Conservation (phyloP, 345 rosid species). For the Arabidopsis suecica region DNA sequence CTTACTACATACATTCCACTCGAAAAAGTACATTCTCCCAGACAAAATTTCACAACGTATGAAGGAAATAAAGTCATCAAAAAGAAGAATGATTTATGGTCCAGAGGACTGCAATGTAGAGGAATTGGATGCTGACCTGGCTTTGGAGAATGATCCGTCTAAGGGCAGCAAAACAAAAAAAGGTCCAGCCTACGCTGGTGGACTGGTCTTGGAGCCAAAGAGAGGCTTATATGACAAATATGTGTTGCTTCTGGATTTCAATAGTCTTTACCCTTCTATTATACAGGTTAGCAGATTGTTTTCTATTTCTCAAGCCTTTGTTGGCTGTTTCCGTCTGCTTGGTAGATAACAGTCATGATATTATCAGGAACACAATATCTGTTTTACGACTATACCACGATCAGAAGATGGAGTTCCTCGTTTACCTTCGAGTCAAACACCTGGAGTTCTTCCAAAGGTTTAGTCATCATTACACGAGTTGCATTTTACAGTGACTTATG, state of each 20-base stretch:
- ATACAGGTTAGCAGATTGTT: constrained; percentile 73
- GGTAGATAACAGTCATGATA: constrained; percentile 20
- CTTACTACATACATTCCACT: constrained; percentile 88
- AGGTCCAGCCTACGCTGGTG: constrained; percentile 95
- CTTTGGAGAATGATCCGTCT: constrained; percentile 53
- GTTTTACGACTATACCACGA: constrained; percentile 94
- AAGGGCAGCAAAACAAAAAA: constrained; percentile 68
- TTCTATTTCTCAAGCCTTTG: constrained; percentile 20
- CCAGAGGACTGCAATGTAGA: constrained; percentile 52
- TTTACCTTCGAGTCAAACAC: constrained; percentile 70
- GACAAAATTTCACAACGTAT: constrained; percentile 69
- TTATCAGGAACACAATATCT: constrained; percentile 90
- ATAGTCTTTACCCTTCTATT: constrained; percentile 98
- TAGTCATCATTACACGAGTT: constrained; percentile 20
- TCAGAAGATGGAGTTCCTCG: constrained; percentile 76
- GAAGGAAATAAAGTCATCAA: constrained; percentile 63
- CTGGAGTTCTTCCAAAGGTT: constrained; percentile 97
- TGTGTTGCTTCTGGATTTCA: constrained; percentile 93
- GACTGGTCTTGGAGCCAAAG: constrained; percentile 97
- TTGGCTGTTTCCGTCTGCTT: constrained; percentile 31
- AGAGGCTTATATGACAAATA: constrained; percentile 93
- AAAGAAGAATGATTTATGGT: constrained; percentile 60
- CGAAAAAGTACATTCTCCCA: constrained; percentile 90
- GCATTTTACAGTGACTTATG: constrained; percentile 16
- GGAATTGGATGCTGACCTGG: constrained; percentile 56